A percentile compares a stretch with the other conserved stretches of the same genome.
Conservation (phyloP, 495 filamentous ascomycete genomes). For the Mytilinidion resinicola region DNA sequence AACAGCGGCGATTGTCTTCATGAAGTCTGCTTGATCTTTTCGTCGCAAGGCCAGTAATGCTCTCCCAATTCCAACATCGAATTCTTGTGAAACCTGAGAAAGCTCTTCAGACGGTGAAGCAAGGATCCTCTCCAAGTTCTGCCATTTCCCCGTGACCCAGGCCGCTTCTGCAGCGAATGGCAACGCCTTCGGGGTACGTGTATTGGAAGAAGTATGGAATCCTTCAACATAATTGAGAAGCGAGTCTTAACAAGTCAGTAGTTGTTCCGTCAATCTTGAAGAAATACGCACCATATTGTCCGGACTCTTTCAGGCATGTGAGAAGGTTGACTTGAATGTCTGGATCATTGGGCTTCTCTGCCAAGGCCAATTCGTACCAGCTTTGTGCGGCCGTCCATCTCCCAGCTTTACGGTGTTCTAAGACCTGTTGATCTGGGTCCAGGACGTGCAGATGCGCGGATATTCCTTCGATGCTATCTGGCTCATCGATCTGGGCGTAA, state of each 20-base stretch:
- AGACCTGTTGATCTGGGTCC: constrained; percentile 82
- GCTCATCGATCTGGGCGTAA: constrained; percentile 95
- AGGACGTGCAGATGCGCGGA: constrained; percentile 75
- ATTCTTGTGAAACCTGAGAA: constrained; percentile 53
- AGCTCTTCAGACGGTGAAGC: constrained; percentile 41
- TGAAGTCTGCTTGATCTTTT: constrained; percentile 50
- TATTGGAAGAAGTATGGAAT: constrained; percentile 48
- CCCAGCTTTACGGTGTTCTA: constrained; percentile 88
- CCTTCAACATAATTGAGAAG: constrained; percentile 78
- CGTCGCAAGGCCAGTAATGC: constrained; percentile 61
- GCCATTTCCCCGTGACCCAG: constrained; percentile 82
- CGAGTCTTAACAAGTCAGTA: constrained; percentile 52
- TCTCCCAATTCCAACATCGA: constrained; percentile 73
- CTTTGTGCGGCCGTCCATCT: constrained; percentile 96
- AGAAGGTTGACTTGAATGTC: constrained; percentile 78
- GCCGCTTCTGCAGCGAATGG: constrained; percentile 84
- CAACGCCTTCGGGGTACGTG: constrained; percentile 53
- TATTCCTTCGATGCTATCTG: constrained; percentile 92
- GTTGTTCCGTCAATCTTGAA: constrained; percentile 10
- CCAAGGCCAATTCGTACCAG: constrained; percentile 89
- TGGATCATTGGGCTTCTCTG: constrained; percentile 66
- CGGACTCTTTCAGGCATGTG: constrained; percentile 84
- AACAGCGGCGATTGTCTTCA: constrained; percentile 52
- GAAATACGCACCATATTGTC: constrained; percentile 64
- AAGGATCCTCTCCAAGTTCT: constrained; percentile 64